Evolutionary conservation across 2,329 filamentous ascomycete genomes (phyloP).

Genomic region (Bimuria novae-zelandiae): DNA sequence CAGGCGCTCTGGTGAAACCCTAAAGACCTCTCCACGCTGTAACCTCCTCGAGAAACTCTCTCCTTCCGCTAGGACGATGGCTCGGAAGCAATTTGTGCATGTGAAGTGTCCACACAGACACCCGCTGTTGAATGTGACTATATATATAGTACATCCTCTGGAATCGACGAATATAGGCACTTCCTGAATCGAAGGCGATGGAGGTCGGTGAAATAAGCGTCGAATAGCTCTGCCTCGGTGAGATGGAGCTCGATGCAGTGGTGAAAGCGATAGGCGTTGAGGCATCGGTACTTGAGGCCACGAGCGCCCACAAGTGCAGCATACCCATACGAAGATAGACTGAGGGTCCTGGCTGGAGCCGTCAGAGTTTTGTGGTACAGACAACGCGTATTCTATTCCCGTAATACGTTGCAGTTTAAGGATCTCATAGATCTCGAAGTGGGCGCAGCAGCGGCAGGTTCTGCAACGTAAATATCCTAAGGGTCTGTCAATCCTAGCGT

Average conservation of each 20-base stretch:
- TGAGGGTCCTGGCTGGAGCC: neutral
- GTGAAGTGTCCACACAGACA: neutral
- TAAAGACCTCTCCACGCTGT: neutral
- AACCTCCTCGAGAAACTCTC: neutral
- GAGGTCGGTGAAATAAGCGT: neutral
- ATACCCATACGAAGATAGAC: neutral
- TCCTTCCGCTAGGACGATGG: neutral
- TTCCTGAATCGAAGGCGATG: neutral
- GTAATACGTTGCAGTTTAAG: neutral
- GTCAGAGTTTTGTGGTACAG: neutral
- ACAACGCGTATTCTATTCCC: neutral
- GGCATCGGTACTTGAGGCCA: neutral
- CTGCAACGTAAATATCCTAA: neutral
- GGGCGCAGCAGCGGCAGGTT: neutral
- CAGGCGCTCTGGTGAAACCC: neutral
- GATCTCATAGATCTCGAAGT: neutral
- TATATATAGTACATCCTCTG: neutral
- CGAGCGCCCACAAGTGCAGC: neutral
- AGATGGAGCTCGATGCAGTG: neutral
- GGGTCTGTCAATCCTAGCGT: neutral
- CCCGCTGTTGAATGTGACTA: neutral
- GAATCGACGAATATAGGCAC: neutral
- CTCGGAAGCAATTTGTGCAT: neutral
- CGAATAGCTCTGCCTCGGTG: neutral
- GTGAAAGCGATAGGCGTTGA: neutral